Conservation (phyloP, 2,329 filamentous ascomycete species). For the Nigrospora osmanthi region DNA sequence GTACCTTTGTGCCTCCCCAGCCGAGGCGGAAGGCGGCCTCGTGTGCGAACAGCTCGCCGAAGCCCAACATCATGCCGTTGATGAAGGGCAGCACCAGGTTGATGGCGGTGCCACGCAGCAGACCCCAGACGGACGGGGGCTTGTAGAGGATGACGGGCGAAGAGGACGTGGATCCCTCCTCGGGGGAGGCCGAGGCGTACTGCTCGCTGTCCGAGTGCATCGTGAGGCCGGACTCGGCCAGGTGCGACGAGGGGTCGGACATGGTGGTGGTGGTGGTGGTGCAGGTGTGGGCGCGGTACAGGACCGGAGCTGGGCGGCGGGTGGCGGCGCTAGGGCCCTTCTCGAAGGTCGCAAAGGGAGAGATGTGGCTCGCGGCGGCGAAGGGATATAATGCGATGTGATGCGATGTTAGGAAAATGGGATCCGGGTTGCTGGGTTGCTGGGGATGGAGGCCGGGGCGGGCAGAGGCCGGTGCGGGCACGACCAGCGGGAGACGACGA, state of each 20-base stretch:
- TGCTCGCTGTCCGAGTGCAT: conserved; percentile 79
- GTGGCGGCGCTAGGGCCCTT: too few species aligned
- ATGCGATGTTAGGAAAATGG: too few species aligned
- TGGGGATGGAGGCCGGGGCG: too few species aligned
- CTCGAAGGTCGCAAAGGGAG: too few species aligned
- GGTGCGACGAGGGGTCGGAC: conserved; percentile 40
- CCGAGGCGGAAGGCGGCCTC: conserved; percentile 89
- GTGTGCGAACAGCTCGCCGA: conserved; percentile 93
- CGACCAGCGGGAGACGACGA: background rate
- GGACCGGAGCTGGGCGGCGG: background rate
- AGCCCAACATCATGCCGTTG: conserved; percentile 96
- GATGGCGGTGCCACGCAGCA: conserved; percentile 84
- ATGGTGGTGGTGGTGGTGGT: conserved; percentile 25
- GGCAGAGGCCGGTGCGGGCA: too few species aligned
- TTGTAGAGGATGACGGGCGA: conserved; percentile 77
- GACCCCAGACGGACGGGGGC: conserved; percentile 78
- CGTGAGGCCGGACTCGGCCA: conserved; percentile 67
- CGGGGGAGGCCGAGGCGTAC: conserved; percentile 56
- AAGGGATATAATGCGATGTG: too few species aligned
- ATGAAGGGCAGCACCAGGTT: conserved; percentile 93
- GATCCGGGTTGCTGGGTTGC: too few species aligned
- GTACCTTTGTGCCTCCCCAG: conserved; percentile 90
- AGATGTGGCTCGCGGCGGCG: too few species aligned
- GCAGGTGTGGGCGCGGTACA: background rate
- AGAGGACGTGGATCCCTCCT: conserved; percentile 47